Evolutionary conservation across 2,329 filamentous ascomycete genomes (phyloP).

Genomic region (Ascosphaera acerosa): DNA sequence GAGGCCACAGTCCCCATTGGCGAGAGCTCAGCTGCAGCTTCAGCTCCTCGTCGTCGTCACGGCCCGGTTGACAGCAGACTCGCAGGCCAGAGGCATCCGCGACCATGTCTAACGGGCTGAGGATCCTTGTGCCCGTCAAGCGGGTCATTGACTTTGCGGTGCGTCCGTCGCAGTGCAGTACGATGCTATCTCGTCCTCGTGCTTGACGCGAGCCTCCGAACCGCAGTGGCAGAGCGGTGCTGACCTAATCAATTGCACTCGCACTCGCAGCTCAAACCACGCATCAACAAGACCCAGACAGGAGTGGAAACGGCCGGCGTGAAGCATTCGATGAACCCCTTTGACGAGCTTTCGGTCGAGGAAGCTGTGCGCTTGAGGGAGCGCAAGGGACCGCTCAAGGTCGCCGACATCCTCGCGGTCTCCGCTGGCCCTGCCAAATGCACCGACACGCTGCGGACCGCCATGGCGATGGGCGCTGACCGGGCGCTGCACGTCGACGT

Average conservation of each 20-base stretch:
- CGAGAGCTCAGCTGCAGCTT: too few species aligned
- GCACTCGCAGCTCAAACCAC: constrained; percentile 35
- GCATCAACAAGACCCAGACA: constrained; percentile 47
- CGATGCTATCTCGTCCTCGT: too few species aligned
- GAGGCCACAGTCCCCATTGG: too few species aligned
- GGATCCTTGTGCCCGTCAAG: constrained; percentile 60
- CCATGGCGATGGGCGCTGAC: constrained; percentile 98
- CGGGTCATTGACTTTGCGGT: constrained; percentile 73
- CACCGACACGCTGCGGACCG: constrained; percentile 70
- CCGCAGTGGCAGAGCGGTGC: too few species aligned
- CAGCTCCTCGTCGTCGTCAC: too few species aligned
- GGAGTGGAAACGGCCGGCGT: constrained; percentile 79
- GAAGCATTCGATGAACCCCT: constrained; percentile 97
- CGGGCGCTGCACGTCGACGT: constrained; percentile 68
- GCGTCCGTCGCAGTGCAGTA: too few species aligned
- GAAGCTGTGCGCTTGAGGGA: constrained; percentile 89
- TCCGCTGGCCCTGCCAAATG: constrained; percentile 72
- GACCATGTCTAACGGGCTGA: constrained; percentile 26
- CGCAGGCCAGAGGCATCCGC: too few species aligned
- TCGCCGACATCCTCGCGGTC: constrained; percentile 79
- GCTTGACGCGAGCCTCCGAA: too few species aligned
- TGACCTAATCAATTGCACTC: too few species aligned
- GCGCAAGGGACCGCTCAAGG: constrained; percentile 48
- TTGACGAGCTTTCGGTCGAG: constrained; percentile 94
- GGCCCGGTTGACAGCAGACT: too few species aligned